A percentile compares a stretch with the other conserved stretches of the same genome.
Conservation (phyloP, 2,329 filamentous ascomycete genomes). For the Cladosporium colombiae region DNA sequence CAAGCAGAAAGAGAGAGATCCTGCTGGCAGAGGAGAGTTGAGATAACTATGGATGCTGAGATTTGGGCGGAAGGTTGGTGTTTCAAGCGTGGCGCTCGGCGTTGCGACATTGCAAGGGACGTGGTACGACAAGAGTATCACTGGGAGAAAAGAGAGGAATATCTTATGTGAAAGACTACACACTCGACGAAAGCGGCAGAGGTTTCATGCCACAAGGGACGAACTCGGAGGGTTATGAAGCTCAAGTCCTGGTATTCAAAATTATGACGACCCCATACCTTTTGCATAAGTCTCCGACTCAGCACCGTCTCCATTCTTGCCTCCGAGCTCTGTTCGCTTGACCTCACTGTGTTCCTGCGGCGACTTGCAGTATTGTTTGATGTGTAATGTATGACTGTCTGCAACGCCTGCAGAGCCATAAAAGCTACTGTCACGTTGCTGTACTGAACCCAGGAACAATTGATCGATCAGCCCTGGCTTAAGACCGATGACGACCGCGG, state of each 20-base stretch:
- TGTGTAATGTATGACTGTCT: neutral
- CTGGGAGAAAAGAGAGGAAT: neutral
- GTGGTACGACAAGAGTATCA: neutral
- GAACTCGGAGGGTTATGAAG: neutral
- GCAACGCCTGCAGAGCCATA: neutral
- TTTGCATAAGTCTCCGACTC: neutral
- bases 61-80: neutral
- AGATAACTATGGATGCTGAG: slow-evolving; percentile 20
- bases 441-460: neutral
- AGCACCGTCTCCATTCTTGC: neutral
- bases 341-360: neutral
- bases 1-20: slow-evolving; percentile 46
- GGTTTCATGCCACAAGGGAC: neutral
- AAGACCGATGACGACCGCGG: neutral
- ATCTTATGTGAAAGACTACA: neutral
- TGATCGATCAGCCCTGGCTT: neutral
- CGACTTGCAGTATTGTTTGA: neutral
- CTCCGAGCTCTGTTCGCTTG: neutral
- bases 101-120: neutral
- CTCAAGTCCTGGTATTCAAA: neutral
- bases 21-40: slow-evolving; percentile 47
- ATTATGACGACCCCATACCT: neutral
- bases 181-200: neutral
- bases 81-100: slow-evolving; percentile 18
- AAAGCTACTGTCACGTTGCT: neutral